Conservation (phyloP, 1,284 basidiomycete species). For the Exobasidium rhododendri region DNA sequence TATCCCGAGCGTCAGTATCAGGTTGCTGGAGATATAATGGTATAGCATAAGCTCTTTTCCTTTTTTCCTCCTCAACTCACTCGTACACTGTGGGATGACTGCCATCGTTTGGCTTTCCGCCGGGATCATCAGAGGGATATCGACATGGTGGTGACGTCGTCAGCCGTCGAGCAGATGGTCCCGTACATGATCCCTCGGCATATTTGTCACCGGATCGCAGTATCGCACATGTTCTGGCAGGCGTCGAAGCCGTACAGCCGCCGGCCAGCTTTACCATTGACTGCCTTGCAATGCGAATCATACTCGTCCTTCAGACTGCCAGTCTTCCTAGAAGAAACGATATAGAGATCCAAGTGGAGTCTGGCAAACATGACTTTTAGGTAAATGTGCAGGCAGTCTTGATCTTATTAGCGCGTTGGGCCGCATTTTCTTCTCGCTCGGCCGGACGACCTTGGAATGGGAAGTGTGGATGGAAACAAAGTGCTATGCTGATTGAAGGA, state of each 20-base stretch:
- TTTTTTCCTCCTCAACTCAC: slow-evolving; percentile 15
- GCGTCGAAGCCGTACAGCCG: too few species aligned
- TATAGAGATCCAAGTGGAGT: too few species aligned
- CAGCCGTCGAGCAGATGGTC: background rate
- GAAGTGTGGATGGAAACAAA: too few species aligned
- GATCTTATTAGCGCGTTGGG: too few species aligned
- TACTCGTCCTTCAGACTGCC: too few species aligned
- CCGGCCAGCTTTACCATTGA: too few species aligned
- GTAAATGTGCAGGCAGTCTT: too few species aligned
- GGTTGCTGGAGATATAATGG: background rate
- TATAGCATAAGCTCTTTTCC: background rate
- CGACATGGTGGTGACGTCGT: background rate
- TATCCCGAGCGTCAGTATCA: background rate
- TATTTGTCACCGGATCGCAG: background rate
- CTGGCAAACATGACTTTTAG: too few species aligned
- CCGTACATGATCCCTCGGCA: background rate
- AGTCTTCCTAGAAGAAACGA: too few species aligned
- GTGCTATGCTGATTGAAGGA: too few species aligned
- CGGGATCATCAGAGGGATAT: slow-evolving; percentile 33
- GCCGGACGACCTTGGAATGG: too few species aligned
- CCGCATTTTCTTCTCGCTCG: too few species aligned
- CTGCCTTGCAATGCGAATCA: background rate
- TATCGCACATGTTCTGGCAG: background rate
- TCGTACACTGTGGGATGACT: slow-evolving; percentile 42
- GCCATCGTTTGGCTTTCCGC: slow-evolving; percentile 43